Evolutionary conservation across 140 eudicot genomes (phyloP).

Genomic region (Erigeron philadelphicus): DNA sequence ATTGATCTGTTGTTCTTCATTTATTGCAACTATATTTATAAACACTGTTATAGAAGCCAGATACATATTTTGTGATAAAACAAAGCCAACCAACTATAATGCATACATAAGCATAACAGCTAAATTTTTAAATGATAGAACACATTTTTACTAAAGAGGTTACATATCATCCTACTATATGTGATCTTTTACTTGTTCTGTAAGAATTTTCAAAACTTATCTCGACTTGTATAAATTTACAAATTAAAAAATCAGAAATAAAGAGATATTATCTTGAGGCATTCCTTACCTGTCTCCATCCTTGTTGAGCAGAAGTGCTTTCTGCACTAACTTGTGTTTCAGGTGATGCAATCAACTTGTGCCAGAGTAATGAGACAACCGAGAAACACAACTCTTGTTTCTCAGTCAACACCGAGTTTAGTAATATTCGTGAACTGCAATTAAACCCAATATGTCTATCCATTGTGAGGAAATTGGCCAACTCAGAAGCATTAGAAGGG

Average conservation of each 20-base stretch:
- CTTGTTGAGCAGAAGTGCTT: slow-evolving; percentile 99
- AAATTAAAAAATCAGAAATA: neutral
- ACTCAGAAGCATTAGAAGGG: slow-evolving; percentile 82
- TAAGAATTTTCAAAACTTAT: neutral
- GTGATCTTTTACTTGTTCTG: neutral
- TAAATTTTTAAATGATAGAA: too few relatives aligned
- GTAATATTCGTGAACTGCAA: slow-evolving; percentile 59
- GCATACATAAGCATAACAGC: neutral
- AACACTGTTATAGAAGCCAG: too few relatives aligned
- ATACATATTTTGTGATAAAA: too few relatives aligned
- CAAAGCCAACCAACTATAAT: too few relatives aligned
- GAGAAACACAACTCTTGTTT: slow-evolving; percentile 91
- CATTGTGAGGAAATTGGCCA: slow-evolving; percentile 88
- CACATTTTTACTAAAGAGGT: too few relatives aligned
- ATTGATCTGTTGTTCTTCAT: too few relatives aligned
- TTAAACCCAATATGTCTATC: slow-evolving; percentile 85
- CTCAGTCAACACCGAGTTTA: slow-evolving; percentile 68
- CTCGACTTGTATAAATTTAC: neutral
- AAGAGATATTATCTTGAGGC: neutral
- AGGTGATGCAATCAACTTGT: slow-evolving; percentile 85
- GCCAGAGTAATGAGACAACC: slow-evolving; percentile 95
- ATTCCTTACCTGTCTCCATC: slow-evolving; percentile 91
- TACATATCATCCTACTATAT: neutral
- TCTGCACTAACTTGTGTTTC: slow-evolving; percentile 86
- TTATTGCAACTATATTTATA: too few relatives aligned